phyloP scores from a whole-genome alignment of 768 basidiomycete species.

The Suillus alpinus region DNA sequence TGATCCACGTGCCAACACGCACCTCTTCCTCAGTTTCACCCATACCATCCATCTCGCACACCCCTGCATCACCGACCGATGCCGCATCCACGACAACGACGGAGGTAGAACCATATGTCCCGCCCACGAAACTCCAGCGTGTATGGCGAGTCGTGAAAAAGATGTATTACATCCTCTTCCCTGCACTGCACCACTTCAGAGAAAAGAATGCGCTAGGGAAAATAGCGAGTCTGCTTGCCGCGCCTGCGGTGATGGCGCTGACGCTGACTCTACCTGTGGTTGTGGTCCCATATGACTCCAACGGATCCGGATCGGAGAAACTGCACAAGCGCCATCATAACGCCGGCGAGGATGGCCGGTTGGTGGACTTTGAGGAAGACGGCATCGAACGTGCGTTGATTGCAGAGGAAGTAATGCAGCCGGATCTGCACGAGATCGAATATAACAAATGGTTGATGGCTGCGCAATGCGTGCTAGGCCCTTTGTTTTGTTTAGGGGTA shows the following conservation, averaged over 20 bases:
- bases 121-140: slow-evolving; percentile 40
- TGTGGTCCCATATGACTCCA: slow-evolving; percentile 49
- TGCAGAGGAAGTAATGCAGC: slow-evolving; percentile 71
- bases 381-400: slow-evolving; percentile 65
- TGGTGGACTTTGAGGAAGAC: slow-evolving; percentile 76
- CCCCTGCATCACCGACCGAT: slow-evolving; percentile 45
- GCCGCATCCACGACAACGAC: slow-evolving; percentile 37
- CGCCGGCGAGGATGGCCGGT: slow-evolving; percentile 37
- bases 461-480: slow-evolving; percentile 78
- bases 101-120: slow-evolving; percentile 43
- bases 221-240: slow-evolving; percentile 74
- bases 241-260: slow-evolving; percentile 81
- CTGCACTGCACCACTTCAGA: slow-evolving; percentile 73
- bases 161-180: slow-evolving; percentile 71
- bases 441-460: slow-evolving; percentile 86
- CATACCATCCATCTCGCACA: slow-evolving; percentile 56
- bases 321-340: slow-evolving; percentile 9
- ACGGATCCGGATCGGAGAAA: slow-evolving; percentile 22
- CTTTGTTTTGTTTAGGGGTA: slow-evolving; percentile 70
- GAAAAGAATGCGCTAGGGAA: slow-evolving; percentile 69
- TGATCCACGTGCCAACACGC: neutral
- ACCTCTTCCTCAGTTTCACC: slow-evolving; percentile 27
- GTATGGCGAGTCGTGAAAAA: slow-evolving; percentile 33
- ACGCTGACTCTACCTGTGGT: slow-evolving; percentile 93
- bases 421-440: slow-evolving; percentile 60